Base-by-base conservation (phyloP, 1,284 basidiomycete genomes). In the Apiotrichum porosum region DNA sequence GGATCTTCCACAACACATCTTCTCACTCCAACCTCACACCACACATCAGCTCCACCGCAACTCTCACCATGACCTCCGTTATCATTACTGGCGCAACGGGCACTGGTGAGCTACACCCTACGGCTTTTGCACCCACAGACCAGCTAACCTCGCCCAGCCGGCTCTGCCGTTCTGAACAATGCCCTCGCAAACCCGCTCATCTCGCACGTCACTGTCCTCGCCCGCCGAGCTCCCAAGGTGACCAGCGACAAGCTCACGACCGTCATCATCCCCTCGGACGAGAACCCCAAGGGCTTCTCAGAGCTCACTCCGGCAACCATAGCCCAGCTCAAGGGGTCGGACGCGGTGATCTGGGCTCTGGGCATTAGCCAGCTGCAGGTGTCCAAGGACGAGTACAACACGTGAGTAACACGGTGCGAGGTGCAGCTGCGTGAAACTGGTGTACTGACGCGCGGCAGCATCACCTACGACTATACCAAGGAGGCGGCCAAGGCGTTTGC, bases 71-170 rank as follows among this genome's bases (percentile, higher is more conserved):
- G 61, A 32, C 56, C 22, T 57, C 46, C 28, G 54, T 64, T 34
- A 60, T 66, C 38, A 32, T 66, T 33, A 62, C 62, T 3, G 62
- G 63, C 45, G 63, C 57, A 3, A 66, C 62, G 1, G 63, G 63
- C 18, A 66, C 58, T 36, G 55, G 61, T 63, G 19, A 28, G 58
- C 49, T 12, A 4, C 18, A 13, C 6, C 18, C 17, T n/a, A n/a
- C n/a, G n/a, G n/a, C 37, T 23, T 26, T 18, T 17, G 15, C 36
- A 17, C 13, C 13, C 13, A 6, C 18, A 40, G 22, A 28, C 9
- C 44, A 19, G 15, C 19, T 31, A 34, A 26, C 24, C n/a, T 14
- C 5, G 9, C 12, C 0, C 49, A 60, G 61, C 56, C 18, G 62
- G 64, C 26, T 55, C 54, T 28, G 62, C 57, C 1, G 39, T 59